Base-by-base conservation (phyloP, 2,329 filamentous ascomycete genomes). In the Penicillium polonicum region DNA sequence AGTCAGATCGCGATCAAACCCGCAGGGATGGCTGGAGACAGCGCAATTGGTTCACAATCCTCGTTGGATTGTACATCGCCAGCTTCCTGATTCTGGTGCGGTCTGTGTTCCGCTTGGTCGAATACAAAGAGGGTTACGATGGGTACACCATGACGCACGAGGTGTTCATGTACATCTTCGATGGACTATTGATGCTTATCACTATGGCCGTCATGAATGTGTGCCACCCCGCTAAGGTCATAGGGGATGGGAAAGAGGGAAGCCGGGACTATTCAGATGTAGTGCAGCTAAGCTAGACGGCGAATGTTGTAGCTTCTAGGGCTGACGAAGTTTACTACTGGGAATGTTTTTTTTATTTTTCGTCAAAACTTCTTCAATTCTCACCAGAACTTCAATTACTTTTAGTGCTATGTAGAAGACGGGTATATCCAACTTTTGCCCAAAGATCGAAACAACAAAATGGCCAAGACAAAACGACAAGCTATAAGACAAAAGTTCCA, bases 111-210 rank as follows among this genome's bases (percentile, higher is more conserved):
- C 63, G 70, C 9, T 55, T 72, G n/a, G 51, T 70, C 19, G 70
- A 72, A 52, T 72, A 69, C 45, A 56, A 57, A 33, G 55, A 66
- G 49, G 70, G 69, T 1, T 65, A 62, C 45, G 29, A 62, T 41
- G 70, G 70, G n/a, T 68, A 65, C 52, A 33, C 71, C 29, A 64
- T 70, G 59, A 65, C 60, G 0, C 66, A 68, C 36, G 70, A 72
- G 58, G 59, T 54, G 2, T 71, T 62, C 27, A 57, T 67, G 25
- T 72, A 72, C 51, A 51, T 69, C 27, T 72, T 72, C 45, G 70
- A 72, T 58, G 63, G 61, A 0, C 17, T 68, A 25, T 53, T 70
- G 59, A 72, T 72, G 68, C 60, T 65, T 9, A 31, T 61, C 21
- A 65, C 68, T 4, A 65, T 71, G 65, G 49, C 62, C 5, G 44